These are phyloP conservation scores for Aspergillus heteromorphus DNA, from an alignment of 495 filamentous ascomycete genomes.

Conservation along the genomic window DNA sequence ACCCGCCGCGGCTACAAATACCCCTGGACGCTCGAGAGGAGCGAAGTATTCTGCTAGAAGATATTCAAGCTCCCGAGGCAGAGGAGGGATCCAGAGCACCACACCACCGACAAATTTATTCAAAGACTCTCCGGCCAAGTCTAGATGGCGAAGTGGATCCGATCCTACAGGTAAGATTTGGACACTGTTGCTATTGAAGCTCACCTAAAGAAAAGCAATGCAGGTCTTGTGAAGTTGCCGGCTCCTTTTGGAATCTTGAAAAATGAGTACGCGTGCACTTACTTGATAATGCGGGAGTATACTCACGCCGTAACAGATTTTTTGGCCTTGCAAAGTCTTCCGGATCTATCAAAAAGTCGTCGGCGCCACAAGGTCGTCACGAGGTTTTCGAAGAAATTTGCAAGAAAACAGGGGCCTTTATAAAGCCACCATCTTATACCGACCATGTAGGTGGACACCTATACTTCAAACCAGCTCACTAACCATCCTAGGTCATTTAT, in stretches of 20 bases:
- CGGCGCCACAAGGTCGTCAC: constrained; percentile 2
- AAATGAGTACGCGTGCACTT: constrained; percentile 17
- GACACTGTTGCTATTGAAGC: background rate
- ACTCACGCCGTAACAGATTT: constrained; percentile 10
- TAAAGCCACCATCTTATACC: constrained; percentile 16
- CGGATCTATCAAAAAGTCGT: background rate
- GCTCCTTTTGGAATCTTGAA: constrained; percentile 18
- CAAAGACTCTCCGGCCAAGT: constrained; percentile 18
- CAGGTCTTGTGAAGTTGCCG: constrained; percentile 13
- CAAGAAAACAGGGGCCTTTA: constrained; percentile 20
- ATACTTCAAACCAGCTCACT: background rate
- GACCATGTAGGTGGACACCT: constrained; percentile 10
- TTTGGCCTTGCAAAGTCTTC: constrained; percentile 12
- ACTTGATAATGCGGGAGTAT: background rate
- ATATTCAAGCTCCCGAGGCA: constrained; percentile 2
- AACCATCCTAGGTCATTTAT: constrained; percentile 13
- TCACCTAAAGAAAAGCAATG: background rate
- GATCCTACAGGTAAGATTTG: constrained; percentile 14
- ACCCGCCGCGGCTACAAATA: background rate
- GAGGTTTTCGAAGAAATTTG: constrained; percentile 23
- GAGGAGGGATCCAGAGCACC: background rate
- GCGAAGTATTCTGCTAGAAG: background rate
- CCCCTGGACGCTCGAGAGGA: background rate
- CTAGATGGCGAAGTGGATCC: constrained; percentile 17
- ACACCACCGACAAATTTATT: constrained; percentile 11